Evolutionary conservation across 1,284 basidiomycete species (phyloP).

Genomic region (Rhodotorula sp.): DNA sequence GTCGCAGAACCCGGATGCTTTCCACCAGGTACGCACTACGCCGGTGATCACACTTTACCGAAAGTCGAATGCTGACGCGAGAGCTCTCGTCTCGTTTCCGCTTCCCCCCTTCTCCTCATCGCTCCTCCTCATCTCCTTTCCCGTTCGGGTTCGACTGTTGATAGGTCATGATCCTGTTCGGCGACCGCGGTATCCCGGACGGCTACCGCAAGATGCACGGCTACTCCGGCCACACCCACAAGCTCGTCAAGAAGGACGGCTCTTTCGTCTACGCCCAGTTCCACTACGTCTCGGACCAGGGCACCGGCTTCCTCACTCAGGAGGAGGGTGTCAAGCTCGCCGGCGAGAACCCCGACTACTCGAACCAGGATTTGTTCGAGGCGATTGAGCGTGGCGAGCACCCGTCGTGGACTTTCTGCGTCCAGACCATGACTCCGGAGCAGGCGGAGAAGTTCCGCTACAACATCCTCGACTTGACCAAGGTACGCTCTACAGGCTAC

Average conservation of each 20-base stretch:
- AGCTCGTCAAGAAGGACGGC: slow-evolving; percentile 77
- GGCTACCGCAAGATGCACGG: slow-evolving; percentile 81
- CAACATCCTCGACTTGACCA: slow-evolving; percentile 86
- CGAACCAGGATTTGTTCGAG: slow-evolving; percentile 71
- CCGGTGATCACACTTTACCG: too few species aligned
- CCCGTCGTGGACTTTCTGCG: slow-evolving; percentile 75
- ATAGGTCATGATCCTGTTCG: slow-evolving; percentile 61
- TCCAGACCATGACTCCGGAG: slow-evolving; percentile 61
- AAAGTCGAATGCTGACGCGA: too few species aligned
- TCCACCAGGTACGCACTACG: slow-evolving; percentile 68
- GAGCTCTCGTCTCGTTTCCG: not conserved
- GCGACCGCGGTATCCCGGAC: slow-evolving; percentile 83
- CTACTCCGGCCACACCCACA: slow-evolving; percentile 90
- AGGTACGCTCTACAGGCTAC: slow-evolving; percentile 47
- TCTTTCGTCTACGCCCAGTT: slow-evolving; percentile 79
- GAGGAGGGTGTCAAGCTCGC: slow-evolving; percentile 59
- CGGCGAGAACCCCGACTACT: slow-evolving; percentile 78
- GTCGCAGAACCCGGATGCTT: slow-evolving; percentile 81
- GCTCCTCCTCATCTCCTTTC: not conserved
- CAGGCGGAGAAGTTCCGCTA: slow-evolving; percentile 88
- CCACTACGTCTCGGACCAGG: slow-evolving; percentile 71
- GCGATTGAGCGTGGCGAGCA: slow-evolving; percentile 72
- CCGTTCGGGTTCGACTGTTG: not conserved
- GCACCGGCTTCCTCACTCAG: slow-evolving; percentile 67
- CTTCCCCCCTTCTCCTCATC: not conserved